These are phyloP conservation scores for Suhomyces yuchorum DNA, from an alignment of 1,139 yeast genomes.

Conservation along the genomic window DNA sequence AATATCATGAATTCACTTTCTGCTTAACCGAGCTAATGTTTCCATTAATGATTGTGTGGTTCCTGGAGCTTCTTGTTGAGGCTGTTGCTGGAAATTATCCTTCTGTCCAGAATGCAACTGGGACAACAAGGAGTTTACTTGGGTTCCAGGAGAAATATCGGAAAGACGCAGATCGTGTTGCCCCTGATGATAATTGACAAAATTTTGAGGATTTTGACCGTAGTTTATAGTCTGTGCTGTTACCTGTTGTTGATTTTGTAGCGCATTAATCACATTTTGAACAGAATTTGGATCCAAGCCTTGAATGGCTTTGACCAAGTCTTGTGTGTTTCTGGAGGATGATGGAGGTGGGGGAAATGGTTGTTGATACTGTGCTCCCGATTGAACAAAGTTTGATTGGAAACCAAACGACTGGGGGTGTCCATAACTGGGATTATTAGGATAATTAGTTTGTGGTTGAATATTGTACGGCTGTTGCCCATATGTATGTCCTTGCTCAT, in stretches of 20 bases:
- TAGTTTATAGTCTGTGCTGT: slow-evolving; percentile 2
- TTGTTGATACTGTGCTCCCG: neutral
- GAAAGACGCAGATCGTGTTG: slow-evolving; percentile 18
- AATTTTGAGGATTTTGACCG: slow-evolving; percentile 1
- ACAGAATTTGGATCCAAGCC: slow-evolving; percentile 24
- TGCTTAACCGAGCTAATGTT: slow-evolving; percentile 38
- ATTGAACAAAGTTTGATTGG: neutral
- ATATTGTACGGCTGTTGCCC: neutral
- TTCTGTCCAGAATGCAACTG: slow-evolving; percentile 28
- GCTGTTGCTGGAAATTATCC: slow-evolving; percentile 17
- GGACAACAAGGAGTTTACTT: slow-evolving; percentile 32
- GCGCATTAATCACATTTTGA: slow-evolving; percentile 22
- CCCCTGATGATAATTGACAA: slow-evolving; percentile 16
- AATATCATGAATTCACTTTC: slow-evolving; percentile 13
- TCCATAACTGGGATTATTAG: neutral
- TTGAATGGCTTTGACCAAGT: slow-evolving; percentile 21
- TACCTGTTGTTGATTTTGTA: slow-evolving; percentile 19
- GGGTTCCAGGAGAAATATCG: slow-evolving; percentile 22
- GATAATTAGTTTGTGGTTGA: neutral
- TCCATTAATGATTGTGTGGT: slow-evolving; percentile 35
- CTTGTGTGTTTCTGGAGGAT: slow-evolving; percentile 9
- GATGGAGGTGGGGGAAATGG: slow-evolving; percentile 8
- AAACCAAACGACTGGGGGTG: neutral
- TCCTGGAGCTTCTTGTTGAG: slow-evolving; percentile 2
- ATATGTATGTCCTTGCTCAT: neutral